Conservation (phyloP, 2,329 filamentous ascomycete species). For the Cytospora mali region DNA sequence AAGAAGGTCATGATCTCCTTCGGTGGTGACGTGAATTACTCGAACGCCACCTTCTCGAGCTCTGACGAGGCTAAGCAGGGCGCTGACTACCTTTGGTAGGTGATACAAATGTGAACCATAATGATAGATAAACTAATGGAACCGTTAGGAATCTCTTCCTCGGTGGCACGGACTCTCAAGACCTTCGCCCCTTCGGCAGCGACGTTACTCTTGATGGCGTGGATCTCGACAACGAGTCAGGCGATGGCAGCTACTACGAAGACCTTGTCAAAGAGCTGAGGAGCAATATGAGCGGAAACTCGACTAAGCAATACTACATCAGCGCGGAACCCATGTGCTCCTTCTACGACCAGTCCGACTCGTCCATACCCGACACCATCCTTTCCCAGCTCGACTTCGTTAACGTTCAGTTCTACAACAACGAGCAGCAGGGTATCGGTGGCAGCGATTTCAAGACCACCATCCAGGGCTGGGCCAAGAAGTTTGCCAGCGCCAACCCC, state of each 20-base stretch:
- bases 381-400: conserved; percentile 18
- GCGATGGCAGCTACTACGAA: conserved; percentile 9
- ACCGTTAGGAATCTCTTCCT: conserved; percentile 18
- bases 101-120: not conserved
- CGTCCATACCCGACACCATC: conserved; percentile 14
- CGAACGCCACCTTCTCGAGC: conserved; percentile 8
- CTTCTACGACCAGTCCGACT: not conserved
- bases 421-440: conserved; percentile 13
- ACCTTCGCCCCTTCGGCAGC: conserved; percentile 21
- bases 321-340: conserved; percentile 17
- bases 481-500: conserved; percentile 11
- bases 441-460: conserved; percentile 7
- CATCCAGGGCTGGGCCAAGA: conserved; percentile 18
- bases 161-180: conserved; percentile 11
- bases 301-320: conserved; percentile 9
- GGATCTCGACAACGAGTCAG: conserved; percentile 21
- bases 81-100: conserved; percentile 23
- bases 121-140: not conserved
- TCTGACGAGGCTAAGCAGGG: conserved; percentile 13
- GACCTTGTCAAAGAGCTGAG: conserved; percentile 16
- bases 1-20: conserved; percentile 26
- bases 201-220: conserved; percentile 17
- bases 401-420: conserved; percentile 26
- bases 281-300: conserved; percentile 11
- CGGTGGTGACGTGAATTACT: conserved; percentile 9